Evolutionary conservation across 257 asterid species (phyloP).

Genomic region (Solanum lycopersicoides): DNA sequence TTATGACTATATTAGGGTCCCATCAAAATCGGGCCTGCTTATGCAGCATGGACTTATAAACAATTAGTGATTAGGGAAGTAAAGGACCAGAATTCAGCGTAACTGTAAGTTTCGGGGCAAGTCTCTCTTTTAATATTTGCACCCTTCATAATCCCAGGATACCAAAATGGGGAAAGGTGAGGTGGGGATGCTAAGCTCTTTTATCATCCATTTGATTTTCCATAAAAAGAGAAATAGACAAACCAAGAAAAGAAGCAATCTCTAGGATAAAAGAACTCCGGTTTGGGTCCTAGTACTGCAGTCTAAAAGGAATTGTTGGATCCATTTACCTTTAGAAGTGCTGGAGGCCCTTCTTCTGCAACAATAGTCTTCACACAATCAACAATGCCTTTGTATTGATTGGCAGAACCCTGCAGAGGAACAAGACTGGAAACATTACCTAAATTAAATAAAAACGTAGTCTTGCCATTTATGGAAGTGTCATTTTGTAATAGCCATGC

Average conservation of each 20-base stretch:
- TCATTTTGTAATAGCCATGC: neutral
- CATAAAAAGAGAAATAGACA: neutral
- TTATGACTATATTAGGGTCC: neutral
- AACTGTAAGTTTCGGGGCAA: neutral
- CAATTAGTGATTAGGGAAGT: neutral
- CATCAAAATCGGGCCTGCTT: neutral
- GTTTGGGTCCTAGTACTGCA: neutral
- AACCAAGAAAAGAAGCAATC: neutral
- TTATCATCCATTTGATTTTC: neutral
- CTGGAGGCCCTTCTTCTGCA: slow-evolving; percentile 73
- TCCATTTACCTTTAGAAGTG: slow-evolving; percentile 63
- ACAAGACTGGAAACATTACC: slow-evolving; percentile 1
- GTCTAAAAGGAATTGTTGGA: neutral
- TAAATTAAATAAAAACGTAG: neutral
- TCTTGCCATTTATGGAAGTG: neutral
- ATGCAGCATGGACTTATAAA: neutral
- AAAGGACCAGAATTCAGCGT: neutral
- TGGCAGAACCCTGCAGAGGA: slow-evolving; percentile 67
- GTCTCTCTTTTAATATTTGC: neutral
- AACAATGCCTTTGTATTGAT: slow-evolving; percentile 68
- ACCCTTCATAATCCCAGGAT: neutral
- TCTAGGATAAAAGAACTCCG: neutral
- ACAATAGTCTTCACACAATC: slow-evolving; percentile 78
- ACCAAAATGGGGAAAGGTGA: neutral
- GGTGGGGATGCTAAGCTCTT: neutral